These are phyloP conservation scores for Pseudopediastrum boryanum DNA, from an alignment of 139 green algal genomes.

Conservation along the genomic window DNA sequence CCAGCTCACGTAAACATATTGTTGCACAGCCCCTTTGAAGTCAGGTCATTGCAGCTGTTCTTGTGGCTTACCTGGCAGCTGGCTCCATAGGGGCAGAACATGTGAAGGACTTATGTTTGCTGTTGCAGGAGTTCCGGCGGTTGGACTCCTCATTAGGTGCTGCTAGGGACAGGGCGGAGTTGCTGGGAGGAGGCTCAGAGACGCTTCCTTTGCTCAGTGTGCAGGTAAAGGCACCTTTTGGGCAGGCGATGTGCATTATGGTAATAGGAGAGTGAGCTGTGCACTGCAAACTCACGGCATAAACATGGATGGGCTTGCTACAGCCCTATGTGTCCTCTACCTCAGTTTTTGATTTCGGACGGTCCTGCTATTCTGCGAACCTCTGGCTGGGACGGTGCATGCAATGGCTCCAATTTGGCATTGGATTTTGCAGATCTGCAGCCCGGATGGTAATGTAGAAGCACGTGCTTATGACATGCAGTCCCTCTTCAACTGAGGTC, in stretches of 20 bases:
- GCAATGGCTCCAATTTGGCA: background rate
- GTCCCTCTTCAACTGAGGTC: too few species aligned
- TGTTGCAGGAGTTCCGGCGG: conserved; percentile 79
- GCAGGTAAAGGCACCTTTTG: conserved; percentile 14
- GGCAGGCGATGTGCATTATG: background rate
- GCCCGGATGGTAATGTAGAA: too few species aligned
- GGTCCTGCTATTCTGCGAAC: background rate
- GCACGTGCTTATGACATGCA: too few species aligned
- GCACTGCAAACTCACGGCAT: background rate
- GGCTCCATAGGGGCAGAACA: too few species aligned
- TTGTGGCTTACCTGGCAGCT: too few species aligned
- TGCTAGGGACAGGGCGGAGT: conserved; percentile 70
- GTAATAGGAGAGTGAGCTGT: background rate
- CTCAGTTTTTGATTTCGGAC: background rate
- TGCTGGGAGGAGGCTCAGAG: conserved; percentile 63
- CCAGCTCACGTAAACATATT: too few species aligned
- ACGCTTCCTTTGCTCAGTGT: conserved; percentile 52
- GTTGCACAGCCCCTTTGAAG: too few species aligned
- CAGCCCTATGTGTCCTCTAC: background rate
- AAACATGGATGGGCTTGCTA: background rate
- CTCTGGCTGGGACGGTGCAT: background rate
- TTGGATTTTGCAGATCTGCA: too few species aligned
- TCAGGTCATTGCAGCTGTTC: too few species aligned
- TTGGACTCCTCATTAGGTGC: conserved; percentile 66
- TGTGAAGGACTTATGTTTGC: too few species aligned